Base-by-base conservation (phyloP, 1,139 yeast genomes). In the Kodamaea suecica region DNA sequence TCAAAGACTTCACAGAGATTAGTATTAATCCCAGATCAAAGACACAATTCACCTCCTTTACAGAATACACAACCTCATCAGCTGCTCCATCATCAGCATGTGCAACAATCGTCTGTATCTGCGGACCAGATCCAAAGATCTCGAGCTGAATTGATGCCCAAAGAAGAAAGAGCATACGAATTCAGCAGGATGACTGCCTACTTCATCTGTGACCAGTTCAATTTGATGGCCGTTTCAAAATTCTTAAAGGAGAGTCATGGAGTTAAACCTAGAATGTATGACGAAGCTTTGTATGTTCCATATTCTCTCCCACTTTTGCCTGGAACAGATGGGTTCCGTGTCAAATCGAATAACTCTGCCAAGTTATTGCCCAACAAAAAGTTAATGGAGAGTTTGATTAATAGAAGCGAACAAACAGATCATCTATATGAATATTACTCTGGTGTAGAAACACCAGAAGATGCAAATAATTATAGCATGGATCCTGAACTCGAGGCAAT, bases 381-480 rank as follows among this genome's bases (percentile, higher is more conserved):
- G 53, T 74, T 55, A 58, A 73, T 87, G 77, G 97, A 88, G 53
- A 77, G 80, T 34, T 64, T 85, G 50, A 84, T 90, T 41, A 85
- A 85, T 50, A 76, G 76, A 30, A 79, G 86, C 32, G 97, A 88
- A 57, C 88, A 81, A 52, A 73, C 86, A 26, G 96, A 88, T 59
- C 95, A 90, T 55, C 85, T 88, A 54, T 88, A 81, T 53, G 97
- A 88, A 51, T 90, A 86, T 53, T 88, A 81, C 52, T 83, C 95
- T 1, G 95, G 95, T 5, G 84, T 78, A 3, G 85, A 79, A 45
- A 76, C 82, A 0, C 76, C 79, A 1, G 84, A 78, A 43, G 83
- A 78, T 53, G 80, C 78, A 5, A 71, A 75, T 41, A 78, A 77
- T 48, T 76, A 75, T 45, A 70, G 66, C 34, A 69, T 62, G 73